A percentile compares a stretch with the other conserved stretches of the same genome.
Evolutionary conservation across 345 rosid species (phyloP).

Genomic region (Abelmoschus esculentus): DNA sequence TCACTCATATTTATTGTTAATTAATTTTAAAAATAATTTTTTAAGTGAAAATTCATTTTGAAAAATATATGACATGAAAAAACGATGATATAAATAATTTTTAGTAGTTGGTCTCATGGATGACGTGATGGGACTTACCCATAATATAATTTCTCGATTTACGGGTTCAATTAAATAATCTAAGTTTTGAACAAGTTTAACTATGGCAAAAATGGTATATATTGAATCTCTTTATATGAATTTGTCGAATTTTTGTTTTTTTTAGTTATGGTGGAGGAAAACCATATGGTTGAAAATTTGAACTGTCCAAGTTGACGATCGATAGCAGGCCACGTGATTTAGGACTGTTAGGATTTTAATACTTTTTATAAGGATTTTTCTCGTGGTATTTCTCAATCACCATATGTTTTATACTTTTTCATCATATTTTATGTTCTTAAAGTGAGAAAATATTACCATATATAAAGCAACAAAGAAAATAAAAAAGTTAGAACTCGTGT

Average conservation of each 20-base stretch:
- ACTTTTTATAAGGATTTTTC: background rate
- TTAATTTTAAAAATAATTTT: too few species aligned
- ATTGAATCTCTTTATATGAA: background rate
- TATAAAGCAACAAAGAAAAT: background rate
- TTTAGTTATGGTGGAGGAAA: background rate
- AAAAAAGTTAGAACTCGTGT: background rate
- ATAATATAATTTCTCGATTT: too few species aligned
- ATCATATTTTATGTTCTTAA: background rate
- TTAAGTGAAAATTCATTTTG: too few species aligned
- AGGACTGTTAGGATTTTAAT: background rate
- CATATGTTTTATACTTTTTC: slow-evolving; percentile 1
- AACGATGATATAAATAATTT: too few species aligned
- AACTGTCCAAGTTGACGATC: background rate
- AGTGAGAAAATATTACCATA: background rate
- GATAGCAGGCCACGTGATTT: background rate
- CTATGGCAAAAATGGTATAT: background rate
- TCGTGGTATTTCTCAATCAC: background rate
- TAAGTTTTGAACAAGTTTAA: background rate
- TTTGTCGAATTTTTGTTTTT: background rate
- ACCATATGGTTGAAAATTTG: background rate
- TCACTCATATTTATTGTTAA: too few species aligned
- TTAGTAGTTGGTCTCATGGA: too few species aligned
- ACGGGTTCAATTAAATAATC: too few species aligned
- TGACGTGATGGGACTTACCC: too few species aligned
- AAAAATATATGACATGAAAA: too few species aligned